Conservation (phyloP, 805 yeast genomes). For the Sugiyamaella valdiviana region DNA sequence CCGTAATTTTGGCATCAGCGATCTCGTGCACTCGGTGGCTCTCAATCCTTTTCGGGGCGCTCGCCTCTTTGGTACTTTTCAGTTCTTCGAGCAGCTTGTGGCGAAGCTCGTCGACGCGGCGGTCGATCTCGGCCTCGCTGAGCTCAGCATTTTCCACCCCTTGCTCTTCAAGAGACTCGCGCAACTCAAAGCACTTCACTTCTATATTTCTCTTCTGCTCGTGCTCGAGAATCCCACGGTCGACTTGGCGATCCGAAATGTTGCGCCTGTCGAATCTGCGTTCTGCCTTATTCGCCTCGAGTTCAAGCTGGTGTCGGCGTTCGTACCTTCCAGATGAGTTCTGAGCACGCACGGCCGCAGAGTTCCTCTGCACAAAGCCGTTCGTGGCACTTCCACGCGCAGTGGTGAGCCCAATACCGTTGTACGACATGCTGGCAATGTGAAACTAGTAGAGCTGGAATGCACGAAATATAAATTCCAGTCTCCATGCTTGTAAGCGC, state of each 20-base stretch:
- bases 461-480: background rate
- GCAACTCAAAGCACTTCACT: slow-evolving; percentile 25
- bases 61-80: slow-evolving; percentile 6
- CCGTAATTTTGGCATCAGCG: slow-evolving; percentile 15
- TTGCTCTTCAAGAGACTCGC: slow-evolving; percentile 25
- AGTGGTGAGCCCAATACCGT: slow-evolving; percentile 33
- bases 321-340: slow-evolving; percentile 20
- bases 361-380: slow-evolving; percentile 30
- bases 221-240: slow-evolving; percentile 25
- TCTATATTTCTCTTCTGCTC: slow-evolving; percentile 27
- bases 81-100: slow-evolving; percentile 10
- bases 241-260: slow-evolving; percentile 19
- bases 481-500: background rate
- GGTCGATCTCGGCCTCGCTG: slow-evolving; percentile 21
- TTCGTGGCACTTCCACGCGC: slow-evolving; percentile 33
- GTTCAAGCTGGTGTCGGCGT: slow-evolving; percentile 14
- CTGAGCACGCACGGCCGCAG: slow-evolving; percentile 10
- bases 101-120: slow-evolving; percentile 17
- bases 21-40: slow-evolving; percentile 19
- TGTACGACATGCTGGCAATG: slow-evolving; percentile 27
- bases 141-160: slow-evolving; percentile 6
- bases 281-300: slow-evolving; percentile 4
- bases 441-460: background rate
- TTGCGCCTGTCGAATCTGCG: slow-evolving; percentile 11
- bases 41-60: background rate